A percentile compares a stretch with the other conserved stretches of the same genome.
phyloP scores from a whole-genome alignment of 805 yeast genomes.

The Saccharomycopsis synnaedendra region DNA sequence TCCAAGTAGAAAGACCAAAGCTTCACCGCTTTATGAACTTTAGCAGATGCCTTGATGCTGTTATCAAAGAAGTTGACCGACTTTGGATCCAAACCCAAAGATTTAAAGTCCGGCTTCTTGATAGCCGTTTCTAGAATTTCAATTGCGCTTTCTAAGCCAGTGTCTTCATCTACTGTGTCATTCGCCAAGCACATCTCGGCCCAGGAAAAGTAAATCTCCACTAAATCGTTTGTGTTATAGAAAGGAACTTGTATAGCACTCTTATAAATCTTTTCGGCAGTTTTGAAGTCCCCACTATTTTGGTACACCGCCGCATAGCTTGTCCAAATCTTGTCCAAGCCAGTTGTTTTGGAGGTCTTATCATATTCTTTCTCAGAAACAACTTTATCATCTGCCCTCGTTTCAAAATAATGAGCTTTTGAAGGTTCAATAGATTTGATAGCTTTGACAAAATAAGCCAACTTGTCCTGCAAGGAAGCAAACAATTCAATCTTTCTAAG shows the following conservation, averaged over 20 bases:
- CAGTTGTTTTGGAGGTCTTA: conserved; percentile 22
- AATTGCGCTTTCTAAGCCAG: conserved; percentile 31
- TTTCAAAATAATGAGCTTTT: conserved; percentile 24
- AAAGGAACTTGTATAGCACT: conserved; percentile 66
- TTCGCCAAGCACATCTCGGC: conserved; percentile 42
- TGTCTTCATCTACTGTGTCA: conserved; percentile 23
- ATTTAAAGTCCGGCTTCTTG: conserved; percentile 17
- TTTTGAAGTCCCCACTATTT: conserved; percentile 36
- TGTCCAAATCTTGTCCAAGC: conserved; percentile 56
- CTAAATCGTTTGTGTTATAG: conserved; percentile 49
- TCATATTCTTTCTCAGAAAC: conserved; percentile 1
- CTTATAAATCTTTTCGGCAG: conserved; percentile 52
- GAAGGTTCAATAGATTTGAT: conserved; percentile 54
- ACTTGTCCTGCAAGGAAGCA: conserved; percentile 29
- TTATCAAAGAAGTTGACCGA: conserved; percentile 27
- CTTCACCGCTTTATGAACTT: conserved; percentile 47
- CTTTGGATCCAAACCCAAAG: conserved; percentile 9
- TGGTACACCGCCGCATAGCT: conserved; percentile 58
- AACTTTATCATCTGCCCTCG: conserved; percentile 5
- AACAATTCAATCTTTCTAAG: conserved; percentile 42
- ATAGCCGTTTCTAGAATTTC: conserved; percentile 26
- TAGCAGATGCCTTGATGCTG: conserved; percentile 39
- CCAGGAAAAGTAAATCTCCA: conserved; percentile 67
- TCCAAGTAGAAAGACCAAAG: conserved; percentile 73
- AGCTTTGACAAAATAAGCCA: conserved; percentile 54